Evolutionary conservation across 208 protist genomes (phyloP).

Genomic region (Acanthamoeba healyi): DNA sequence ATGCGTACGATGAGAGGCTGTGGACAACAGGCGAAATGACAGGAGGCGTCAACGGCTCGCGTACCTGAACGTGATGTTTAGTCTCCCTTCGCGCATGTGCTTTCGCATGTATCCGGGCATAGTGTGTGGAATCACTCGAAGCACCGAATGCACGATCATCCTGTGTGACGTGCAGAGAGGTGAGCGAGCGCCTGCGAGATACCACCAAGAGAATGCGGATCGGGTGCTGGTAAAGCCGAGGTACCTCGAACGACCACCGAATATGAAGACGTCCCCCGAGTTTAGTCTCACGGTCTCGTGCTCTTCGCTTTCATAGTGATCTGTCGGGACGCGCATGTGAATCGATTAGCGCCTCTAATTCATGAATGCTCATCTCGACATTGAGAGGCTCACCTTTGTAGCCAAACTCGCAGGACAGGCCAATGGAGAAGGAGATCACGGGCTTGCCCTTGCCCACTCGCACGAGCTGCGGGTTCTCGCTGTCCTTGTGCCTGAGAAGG

Average conservation of each 20-base stretch:
- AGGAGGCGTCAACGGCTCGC: too few relatives aligned
- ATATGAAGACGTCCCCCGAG: constrained; percentile 51
- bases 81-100: constrained; percentile 57
- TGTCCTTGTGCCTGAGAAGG: constrained; percentile 67
- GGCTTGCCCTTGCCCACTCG: constrained; percentile 25
- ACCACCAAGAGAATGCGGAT: neutral
- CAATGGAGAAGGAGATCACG: constrained; percentile 20
- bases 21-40: too few relatives aligned
- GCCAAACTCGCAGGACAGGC: constrained; percentile 62
- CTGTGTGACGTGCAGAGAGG: neutral
- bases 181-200: neutral
- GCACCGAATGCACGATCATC: constrained; percentile 66
- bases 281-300: constrained; percentile 8
- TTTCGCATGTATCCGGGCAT: constrained; percentile 52
- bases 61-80: constrained; percentile 65
- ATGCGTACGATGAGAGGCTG: neutral
- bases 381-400: neutral
- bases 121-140: constrained; percentile 31
- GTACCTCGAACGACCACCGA: constrained; percentile 22
- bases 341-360: neutral
- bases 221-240: neutral
- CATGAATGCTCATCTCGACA: neutral
- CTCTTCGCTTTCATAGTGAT: constrained; percentile 52
- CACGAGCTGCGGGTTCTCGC: constrained; percentile 70
- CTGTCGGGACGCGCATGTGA: neutral